Evolutionary conservation across 352 stramenopile species (phyloP).

Genomic region (Phytophthora palmivora): DNA sequence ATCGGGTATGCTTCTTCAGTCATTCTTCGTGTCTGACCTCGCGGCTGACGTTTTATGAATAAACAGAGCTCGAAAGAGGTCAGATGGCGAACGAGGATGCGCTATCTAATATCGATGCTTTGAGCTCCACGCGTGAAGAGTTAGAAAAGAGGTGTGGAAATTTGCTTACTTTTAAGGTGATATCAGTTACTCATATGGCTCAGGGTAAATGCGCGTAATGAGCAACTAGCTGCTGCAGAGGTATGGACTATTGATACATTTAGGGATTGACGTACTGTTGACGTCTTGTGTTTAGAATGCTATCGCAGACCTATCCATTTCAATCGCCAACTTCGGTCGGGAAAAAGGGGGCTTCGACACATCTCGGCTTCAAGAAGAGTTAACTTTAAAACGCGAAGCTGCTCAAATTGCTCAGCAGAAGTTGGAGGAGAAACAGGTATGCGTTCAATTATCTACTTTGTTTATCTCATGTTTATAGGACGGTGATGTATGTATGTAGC

Average conservation of each 20-base stretch:
- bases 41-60: constrained; percentile 11
- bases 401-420: constrained; percentile 24
- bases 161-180: not conserved
- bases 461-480: constrained; percentile 1
- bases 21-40: not conserved
- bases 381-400: constrained; percentile 22
- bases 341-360: constrained; percentile 18
- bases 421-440: constrained; percentile 41
- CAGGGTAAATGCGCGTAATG: constrained; percentile 37
- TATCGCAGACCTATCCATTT: constrained; percentile 41
- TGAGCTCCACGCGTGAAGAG: constrained; percentile 34
- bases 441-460: not conserved
- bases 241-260: constrained; percentile 20
- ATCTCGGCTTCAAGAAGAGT: constrained; percentile 23
- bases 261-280: constrained; percentile 3
- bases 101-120: constrained; percentile 39
- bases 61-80: constrained; percentile 48
- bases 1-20: constrained; percentile 31
- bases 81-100: constrained; percentile 62
- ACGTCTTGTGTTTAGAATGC: constrained; percentile 31
- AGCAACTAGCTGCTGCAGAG: constrained; percentile 39
- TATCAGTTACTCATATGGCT: no score
- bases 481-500: constrained; percentile 16
- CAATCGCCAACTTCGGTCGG: constrained; percentile 22
- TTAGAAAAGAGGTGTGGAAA: constrained; percentile 40